Evolutionary conservation across 495 filamentous ascomycete species (phyloP), one percentile per base, ranked within the genome.

Genomic region (Bacidia rubella): DNA sequence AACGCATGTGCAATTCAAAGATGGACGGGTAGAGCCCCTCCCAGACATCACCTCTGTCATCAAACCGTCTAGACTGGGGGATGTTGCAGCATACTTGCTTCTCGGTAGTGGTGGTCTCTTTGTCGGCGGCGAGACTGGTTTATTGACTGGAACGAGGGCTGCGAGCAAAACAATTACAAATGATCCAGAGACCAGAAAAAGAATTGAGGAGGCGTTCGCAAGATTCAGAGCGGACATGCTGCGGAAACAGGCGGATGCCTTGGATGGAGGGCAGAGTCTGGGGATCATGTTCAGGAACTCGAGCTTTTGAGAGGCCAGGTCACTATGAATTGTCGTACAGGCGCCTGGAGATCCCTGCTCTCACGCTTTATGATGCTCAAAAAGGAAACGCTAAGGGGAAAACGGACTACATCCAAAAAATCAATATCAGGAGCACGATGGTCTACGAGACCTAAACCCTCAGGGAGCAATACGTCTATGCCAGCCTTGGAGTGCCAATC

Each of bases 131-230:
- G 81, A 85, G 62, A 60, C 60, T 60, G 82, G 82, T 0, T 63
- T 83, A 27, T 57, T 81, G 39, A 72, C 69, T 0, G 82, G 82
- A 2, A 69, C 72, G 0, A 66, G 68, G 11, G 67, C 70, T 5
- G 80, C 74, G 10, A 69, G 70, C 27, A 63, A 74, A 19, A 65
- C 60, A 2, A 75, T 86, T 49, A 68, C 63, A 0, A 55, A 57
- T 19, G 79, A 86, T 61, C 68, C 77, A 0, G 77, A 78, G 47
- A 64, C 66, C 11, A 68, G 66, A 56, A 62, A 66, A 61, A 64
- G 82, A 49, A 78, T 86, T 38, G 77, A 83, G 65, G 70, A 59
- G n/a, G 82, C 81, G 0, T 85, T 83, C 51, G 66, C 73, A 51
- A 72, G 68, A 46, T 83, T 82, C 60, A 74, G 72, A 40, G 76